Percentiles rank a stretch among this genome's conserved stretches.
phyloP scores from a whole-genome alignment of 75 land plant genomes.

The Selaginella moellendorffii region DNA sequence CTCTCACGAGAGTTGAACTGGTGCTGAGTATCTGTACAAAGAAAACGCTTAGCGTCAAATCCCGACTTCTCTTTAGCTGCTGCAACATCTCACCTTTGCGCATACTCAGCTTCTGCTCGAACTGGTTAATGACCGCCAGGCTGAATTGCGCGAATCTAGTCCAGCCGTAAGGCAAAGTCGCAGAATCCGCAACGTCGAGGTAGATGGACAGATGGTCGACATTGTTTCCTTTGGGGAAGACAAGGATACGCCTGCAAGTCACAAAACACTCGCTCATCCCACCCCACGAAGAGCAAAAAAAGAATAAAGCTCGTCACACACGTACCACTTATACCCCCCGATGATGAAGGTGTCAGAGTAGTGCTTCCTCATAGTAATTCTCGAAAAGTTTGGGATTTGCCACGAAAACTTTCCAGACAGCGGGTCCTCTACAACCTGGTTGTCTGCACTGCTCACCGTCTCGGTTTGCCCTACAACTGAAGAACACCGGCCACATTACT shows the following conservation, averaged over 20 bases:
- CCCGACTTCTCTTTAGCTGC: neutral
- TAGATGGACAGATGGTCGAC: constrained; percentile 89
- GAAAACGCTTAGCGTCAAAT: no score
- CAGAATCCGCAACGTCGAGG: constrained; percentile 87
- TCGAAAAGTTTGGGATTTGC: constrained; percentile 69
- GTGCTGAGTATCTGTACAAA: constrained; percentile 71
- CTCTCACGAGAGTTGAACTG: constrained; percentile 85
- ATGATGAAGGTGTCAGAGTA: constrained; percentile 77
- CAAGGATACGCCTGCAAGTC: constrained; percentile 63
- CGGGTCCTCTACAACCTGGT: constrained; percentile 78
- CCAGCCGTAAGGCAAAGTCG: constrained; percentile 75
- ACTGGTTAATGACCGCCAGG: constrained; percentile 79
- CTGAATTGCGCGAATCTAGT: constrained; percentile 92
- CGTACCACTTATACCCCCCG: constrained; percentile 86
- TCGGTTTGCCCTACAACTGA: constrained; percentile 48
- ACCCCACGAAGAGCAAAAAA: neutral
- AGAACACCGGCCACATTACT: neutral
- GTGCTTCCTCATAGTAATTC: constrained; percentile 65
- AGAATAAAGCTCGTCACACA: neutral
- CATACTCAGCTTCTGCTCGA: constrained; percentile 47
- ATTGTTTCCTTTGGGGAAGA: constrained; percentile 96
- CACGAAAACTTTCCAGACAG: constrained; percentile 68
- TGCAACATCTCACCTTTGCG: constrained; percentile 47
- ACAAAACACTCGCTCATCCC: neutral
- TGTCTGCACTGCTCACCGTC: constrained; percentile 44